Evolutionary conservation across 495 filamentous ascomycete species (phyloP), one percentile per base, ranked within the genome.

Genomic region (Lindgomyces ingoldianus): DNA sequence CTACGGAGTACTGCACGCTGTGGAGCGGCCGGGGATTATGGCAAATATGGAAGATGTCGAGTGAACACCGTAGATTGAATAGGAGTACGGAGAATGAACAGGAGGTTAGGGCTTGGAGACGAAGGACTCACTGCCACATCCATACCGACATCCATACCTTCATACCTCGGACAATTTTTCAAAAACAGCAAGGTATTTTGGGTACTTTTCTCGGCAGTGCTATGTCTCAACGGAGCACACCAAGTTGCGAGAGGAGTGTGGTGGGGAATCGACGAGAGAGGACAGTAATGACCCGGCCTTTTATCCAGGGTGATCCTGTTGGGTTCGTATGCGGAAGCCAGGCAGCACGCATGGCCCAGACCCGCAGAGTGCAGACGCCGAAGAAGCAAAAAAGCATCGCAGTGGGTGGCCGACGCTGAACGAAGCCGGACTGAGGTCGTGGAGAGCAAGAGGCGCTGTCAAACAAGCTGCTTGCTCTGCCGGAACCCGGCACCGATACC

Each of bases 221-320:
- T n/a, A n/a, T 14, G 33, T 39, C 33, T 14, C 33, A 39, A 22
- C 3, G n/a, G n/a, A 50, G 47, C 22, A 4, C 18, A 24, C 47
- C 47, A 50, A 22, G 25, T n/a, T 59, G 19, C n/a, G 33, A 12
- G 56, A 26, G 30, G 26, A 42, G 18, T 42, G 18, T 50, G 19
- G 19, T 39, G 16, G 18, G 9, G 18, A 48, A 10, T 10, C n/a
- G 9, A 39, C 22, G 18, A 24, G 56, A 57, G 22, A 47, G 16
- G 25, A 16, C 6, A 10, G 22, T 46, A 51, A 60, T 51, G 57
- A 60, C 16, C 57, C 57, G 57, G 45, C 9, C 26, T 39, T 63
- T 63, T 63, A 54, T 55, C 60, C 49, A 63, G 60, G 60, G 48
- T 47, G 60, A n/a, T 50, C 33, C 60, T 30, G 58, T 39, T 14